Evolutionary conservation across 2,329 filamentous ascomycete genomes (phyloP).

Genomic region (Lomentospora prolificans): DNA sequence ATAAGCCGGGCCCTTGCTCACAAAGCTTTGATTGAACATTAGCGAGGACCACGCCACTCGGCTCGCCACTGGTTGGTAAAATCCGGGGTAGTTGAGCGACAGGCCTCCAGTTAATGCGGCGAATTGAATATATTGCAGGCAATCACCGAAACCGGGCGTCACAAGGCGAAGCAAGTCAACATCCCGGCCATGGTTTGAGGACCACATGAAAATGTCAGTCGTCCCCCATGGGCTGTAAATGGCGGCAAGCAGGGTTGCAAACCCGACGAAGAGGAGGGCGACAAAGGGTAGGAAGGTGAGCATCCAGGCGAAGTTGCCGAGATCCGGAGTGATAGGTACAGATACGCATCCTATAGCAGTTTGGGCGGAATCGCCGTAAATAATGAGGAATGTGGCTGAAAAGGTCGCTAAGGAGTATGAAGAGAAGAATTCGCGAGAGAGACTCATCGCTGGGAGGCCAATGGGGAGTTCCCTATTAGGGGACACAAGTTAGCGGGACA

Average conservation of each 20-base stretch:
- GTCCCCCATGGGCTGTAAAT: slow-evolving; percentile 94
- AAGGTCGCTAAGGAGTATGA: slow-evolving; percentile 82
- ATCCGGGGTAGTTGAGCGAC: slow-evolving; percentile 83
- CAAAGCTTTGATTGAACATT: slow-evolving; percentile 88
- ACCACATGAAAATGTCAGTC: slow-evolving; percentile 84
- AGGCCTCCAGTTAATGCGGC: slow-evolving; percentile 79
- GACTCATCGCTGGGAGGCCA: slow-evolving; percentile 59
- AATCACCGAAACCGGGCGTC: slow-evolving; percentile 93
- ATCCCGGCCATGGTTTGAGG: slow-evolving; percentile 94
- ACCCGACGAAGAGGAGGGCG: slow-evolving; percentile 67
- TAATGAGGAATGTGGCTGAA: slow-evolving; percentile 60
- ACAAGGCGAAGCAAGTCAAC: slow-evolving; percentile 84
- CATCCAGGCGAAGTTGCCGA: slow-evolving; percentile 61
- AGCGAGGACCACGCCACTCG: slow-evolving; percentile 81
- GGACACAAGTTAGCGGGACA: not conserved
- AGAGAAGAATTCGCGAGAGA: slow-evolving; percentile 67
- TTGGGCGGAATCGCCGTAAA: slow-evolving; percentile 57
- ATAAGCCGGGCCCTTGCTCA: slow-evolving; percentile 56
- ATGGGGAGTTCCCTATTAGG: slow-evolving; percentile 24
- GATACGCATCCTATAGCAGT: slow-evolving; percentile 70
- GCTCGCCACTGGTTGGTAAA: slow-evolving; percentile 84
- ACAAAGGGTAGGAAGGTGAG: slow-evolving; percentile 68
- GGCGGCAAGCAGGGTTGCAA: slow-evolving; percentile 74
- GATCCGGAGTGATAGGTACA: slow-evolving; percentile 71
- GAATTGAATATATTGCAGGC: slow-evolving; percentile 94